A percentile compares a stretch with the other conserved stretches of the same genome.
phyloP scores from a whole-genome alignment of 2,329 filamentous ascomycete species.

The Aureobasidium sp. region DNA sequence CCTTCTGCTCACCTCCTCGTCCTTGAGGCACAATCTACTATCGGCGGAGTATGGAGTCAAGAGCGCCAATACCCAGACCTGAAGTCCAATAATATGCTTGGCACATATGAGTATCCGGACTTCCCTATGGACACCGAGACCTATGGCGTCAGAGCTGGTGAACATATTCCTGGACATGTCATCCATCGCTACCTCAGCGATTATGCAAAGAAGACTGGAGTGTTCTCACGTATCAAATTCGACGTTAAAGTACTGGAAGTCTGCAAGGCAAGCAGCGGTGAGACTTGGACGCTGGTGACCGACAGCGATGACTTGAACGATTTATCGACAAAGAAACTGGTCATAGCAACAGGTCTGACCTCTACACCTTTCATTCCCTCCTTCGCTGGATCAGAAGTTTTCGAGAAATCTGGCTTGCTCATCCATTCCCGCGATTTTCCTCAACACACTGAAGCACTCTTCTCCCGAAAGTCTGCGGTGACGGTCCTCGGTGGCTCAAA shows the following conservation, averaged over 20 bases:
- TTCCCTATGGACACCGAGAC: conserved; percentile 56
- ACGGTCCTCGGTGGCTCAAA: conserved; percentile 57
- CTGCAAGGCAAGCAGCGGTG: neutral
- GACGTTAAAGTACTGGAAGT: conserved; percentile 40
- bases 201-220: conserved; percentile 48
- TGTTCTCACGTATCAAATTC: conserved; percentile 45
- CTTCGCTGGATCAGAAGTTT: conserved; percentile 44
- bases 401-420: conserved; percentile 40
- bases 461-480: conserved; percentile 33
- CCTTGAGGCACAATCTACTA: conserved; percentile 34
- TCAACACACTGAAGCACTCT: conserved; percentile 28
- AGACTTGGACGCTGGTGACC: conserved; percentile 20
- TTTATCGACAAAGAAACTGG: conserved; percentile 40
- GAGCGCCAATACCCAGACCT: conserved; percentile 62
- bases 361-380: conserved; percentile 50
- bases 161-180: conserved; percentile 54
- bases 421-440: conserved; percentile 53
- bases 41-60: conserved; percentile 65
- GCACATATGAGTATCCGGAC: conserved; percentile 66
- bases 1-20: conserved; percentile 36
- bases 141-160: conserved; percentile 41
- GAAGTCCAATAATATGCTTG: conserved; percentile 66
- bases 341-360: conserved; percentile 56
- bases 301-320: neutral
- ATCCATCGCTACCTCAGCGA: conserved; percentile 52